A percentile compares a stretch with the other conserved stretches of the same genome.
Conservation (phyloP, 1,139 yeast genomes). For the Citeromyces siamensis region DNA sequence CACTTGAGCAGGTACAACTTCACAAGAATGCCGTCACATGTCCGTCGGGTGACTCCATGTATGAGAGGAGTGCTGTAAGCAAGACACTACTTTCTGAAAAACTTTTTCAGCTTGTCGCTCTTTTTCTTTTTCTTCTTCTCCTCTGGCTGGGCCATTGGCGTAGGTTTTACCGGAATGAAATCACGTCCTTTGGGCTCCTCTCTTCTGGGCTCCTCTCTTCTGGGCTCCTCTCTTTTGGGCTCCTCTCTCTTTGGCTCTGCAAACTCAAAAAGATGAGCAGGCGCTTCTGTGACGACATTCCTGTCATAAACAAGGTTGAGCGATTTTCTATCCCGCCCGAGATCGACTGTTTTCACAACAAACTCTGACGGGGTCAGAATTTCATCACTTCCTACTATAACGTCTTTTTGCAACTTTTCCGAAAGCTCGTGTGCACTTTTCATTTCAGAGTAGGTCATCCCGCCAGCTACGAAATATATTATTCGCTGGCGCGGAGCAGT, state of each 20-base stretch:
- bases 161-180: not conserved
- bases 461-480: constrained; percentile 81
- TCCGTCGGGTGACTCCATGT: too few species aligned
- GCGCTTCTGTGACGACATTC: constrained; percentile 7
- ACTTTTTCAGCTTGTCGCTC: constrained; percentile 16
- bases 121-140: constrained; percentile 15
- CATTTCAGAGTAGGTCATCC: constrained; percentile 74
- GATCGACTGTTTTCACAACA: constrained; percentile 25
- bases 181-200: not conserved
- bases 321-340: constrained; percentile 6
- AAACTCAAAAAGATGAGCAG: constrained; percentile 6
- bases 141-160: constrained; percentile 7
- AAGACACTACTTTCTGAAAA: constrained; percentile 7
- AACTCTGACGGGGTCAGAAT: constrained; percentile 51
- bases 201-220: not conserved
- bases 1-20: too few species aligned
- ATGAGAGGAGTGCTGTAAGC: too few species aligned
- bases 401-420: constrained; percentile 49
- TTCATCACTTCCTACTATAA: constrained; percentile 77
- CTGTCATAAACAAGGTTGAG: constrained; percentile 7
- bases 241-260: constrained; percentile 5
- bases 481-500: constrained; percentile 54
- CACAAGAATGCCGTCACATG: too few species aligned
- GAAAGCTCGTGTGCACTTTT: constrained; percentile 69
- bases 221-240: not conserved